These are phyloP conservation scores for Chlorella sp. DNA, from an alignment of 139 green algal genomes.

Conservation along the genomic window DNA sequence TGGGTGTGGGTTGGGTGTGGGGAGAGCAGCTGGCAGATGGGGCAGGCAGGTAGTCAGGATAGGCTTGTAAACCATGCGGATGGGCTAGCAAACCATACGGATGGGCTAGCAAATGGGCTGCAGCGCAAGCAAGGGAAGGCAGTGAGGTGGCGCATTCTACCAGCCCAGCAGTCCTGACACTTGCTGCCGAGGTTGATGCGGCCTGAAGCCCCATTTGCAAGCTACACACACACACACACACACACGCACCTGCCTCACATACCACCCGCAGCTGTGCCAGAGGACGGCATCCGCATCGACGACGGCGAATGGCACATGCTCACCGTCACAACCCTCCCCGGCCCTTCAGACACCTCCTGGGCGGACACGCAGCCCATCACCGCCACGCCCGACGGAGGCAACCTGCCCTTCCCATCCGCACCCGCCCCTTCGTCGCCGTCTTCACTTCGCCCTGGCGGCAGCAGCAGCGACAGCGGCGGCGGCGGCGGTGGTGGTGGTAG, in stretches of 20 bases:
- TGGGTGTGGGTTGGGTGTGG: background rate
- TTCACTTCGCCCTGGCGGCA: background rate
- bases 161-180: no score
- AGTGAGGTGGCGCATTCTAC: no score
- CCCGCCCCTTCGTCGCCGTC: background rate
- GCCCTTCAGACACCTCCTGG: constrained; percentile 5
- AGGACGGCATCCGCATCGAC: constrained; percentile 18
- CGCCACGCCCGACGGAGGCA: background rate
- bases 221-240: background rate
- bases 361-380: background rate
- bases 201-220: background rate
- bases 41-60: background rate
- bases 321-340: constrained; percentile 40
- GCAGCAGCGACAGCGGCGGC: background rate
- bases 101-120: no score
- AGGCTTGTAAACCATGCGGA: no score
- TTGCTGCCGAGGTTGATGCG: no score
- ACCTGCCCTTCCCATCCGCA: background rate
- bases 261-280: background rate
- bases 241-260: background rate
- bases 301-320: constrained; percentile 64
- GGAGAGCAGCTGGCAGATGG: background rate
- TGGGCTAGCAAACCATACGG: no score
- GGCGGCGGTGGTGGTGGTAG: background rate
- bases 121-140: no score